phyloP scores from a whole-genome alignment of 129 eudicot species.

The Centella asiatica region DNA sequence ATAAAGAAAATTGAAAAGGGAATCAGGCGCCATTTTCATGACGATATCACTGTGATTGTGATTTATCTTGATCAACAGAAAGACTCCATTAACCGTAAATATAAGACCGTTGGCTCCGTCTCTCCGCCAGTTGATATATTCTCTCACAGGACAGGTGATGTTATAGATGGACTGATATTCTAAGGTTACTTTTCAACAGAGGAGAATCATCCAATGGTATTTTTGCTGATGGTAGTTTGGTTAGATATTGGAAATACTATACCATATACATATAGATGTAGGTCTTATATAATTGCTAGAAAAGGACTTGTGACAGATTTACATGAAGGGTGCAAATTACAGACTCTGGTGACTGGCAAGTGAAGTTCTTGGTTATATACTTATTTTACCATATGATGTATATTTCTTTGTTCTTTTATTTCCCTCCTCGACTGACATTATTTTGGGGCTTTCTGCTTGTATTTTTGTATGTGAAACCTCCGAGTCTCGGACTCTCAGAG shows the following conservation, averaged over 20 bases:
- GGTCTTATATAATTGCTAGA: neutral
- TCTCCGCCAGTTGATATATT: slow-evolving; percentile 64
- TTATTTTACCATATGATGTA: too few species aligned
- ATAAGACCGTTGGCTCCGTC: slow-evolving; percentile 32
- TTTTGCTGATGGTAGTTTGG: neutral
- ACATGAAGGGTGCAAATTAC: too few species aligned
- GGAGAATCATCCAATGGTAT: neutral
- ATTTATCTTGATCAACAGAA: slow-evolving; percentile 58
- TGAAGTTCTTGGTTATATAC: too few species aligned
- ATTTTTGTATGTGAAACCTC: too few species aligned
- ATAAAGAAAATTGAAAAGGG: slow-evolving; percentile 64
- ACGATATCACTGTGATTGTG: slow-evolving; percentile 75
- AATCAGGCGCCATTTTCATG: slow-evolving; percentile 64
- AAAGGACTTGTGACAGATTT: too few species aligned
- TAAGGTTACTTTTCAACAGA: neutral
- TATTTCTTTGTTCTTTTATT: too few species aligned
- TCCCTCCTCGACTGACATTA: too few species aligned
- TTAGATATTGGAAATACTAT: neutral
- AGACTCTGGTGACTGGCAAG: too few species aligned
- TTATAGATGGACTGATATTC: slow-evolving; percentile 4
- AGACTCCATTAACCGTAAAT: slow-evolving; percentile 15
- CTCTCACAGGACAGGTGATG: slow-evolving; percentile 44
- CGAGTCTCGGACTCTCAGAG: too few species aligned
- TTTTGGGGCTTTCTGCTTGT: too few species aligned
- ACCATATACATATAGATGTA: neutral